Evolutionary conservation across 352 stramenopile species (phyloP).

Genomic region (Phytophthora sp.): DNA sequence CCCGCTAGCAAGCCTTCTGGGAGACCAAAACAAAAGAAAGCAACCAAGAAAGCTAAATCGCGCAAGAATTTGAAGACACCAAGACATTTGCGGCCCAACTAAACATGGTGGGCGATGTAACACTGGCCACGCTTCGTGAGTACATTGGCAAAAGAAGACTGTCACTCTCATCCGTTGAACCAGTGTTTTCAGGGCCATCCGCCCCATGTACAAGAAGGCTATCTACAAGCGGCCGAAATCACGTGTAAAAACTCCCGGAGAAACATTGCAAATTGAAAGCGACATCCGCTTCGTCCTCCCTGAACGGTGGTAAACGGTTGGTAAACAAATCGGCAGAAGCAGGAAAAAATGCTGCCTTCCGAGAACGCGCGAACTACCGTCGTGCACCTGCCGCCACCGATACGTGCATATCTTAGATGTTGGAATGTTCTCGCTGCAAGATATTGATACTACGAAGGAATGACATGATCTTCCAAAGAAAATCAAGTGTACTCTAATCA

Average conservation of each 20-base stretch:
- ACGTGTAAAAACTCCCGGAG: not conserved
- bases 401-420: not conserved
- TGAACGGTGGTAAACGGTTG: not conserved
- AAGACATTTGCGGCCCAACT: not conserved
- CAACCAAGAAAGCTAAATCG: constrained; percentile 6
- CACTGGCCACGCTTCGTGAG: not conserved
- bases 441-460: constrained; percentile 3
- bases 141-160: not conserved
- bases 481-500: not conserved
- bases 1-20: constrained; percentile 1
- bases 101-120: constrained; percentile 2
- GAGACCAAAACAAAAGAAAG: not conserved
- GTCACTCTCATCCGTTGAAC: constrained; percentile 3
- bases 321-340: constrained; percentile 4
- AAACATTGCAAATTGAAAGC: not conserved
- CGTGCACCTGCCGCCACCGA: not conserved
- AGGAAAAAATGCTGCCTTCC: not conserved
- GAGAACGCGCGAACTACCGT: not conserved
- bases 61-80: constrained; percentile 5
- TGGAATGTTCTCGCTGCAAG: not conserved
- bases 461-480: constrained; percentile 2
- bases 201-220: not conserved
- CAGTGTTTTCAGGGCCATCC: not conserved
- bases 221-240: not conserved
- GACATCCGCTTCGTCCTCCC: not conserved